Conservation (phyloP, 495 filamentous ascomycete species). For the Neurospora sp. region DNA sequence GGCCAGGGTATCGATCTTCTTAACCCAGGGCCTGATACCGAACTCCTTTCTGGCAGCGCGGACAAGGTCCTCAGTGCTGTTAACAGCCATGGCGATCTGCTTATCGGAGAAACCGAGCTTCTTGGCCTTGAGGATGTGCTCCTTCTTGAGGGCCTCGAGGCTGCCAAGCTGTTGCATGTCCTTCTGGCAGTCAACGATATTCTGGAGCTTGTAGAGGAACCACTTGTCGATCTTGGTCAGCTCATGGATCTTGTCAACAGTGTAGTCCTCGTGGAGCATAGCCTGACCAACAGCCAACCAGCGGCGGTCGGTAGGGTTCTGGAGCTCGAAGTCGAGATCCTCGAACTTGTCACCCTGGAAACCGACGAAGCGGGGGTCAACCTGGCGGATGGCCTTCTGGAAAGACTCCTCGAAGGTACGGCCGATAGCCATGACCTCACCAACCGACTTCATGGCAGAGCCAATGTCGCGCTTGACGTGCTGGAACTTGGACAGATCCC, state of each 20-base stretch:
- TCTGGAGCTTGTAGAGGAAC: constrained; percentile 97
- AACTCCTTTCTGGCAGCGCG: constrained; percentile 77
- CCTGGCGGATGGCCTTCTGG: constrained; percentile 94
- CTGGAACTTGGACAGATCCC: constrained; percentile 97
- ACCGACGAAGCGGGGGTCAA: constrained; percentile 82
- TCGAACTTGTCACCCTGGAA: constrained; percentile 96
- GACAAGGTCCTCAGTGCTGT: constrained; percentile 79
- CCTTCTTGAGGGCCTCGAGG: constrained; percentile 75
- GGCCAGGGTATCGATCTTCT: constrained; percentile 95
- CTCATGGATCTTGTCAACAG: constrained; percentile 81
- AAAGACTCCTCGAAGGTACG: constrained; percentile 98
- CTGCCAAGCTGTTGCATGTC: constrained; percentile 84
- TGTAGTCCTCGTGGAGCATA: constrained; percentile 93
- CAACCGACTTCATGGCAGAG: constrained; percentile 96
- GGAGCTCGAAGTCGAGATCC: constrained; percentile 77
- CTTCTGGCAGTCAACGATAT: constrained; percentile 80
- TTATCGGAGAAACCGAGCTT: constrained; percentile 95
- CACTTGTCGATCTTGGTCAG: constrained; percentile 92
- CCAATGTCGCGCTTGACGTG: constrained; percentile 97
- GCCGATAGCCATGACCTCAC: constrained; percentile 98
- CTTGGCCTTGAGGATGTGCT: constrained; percentile 81
- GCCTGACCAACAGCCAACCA: constrained; percentile 97
- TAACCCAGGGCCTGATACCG: constrained; percentile 81
- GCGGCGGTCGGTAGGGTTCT: constrained; percentile 86
- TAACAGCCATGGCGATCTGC: constrained; percentile 84